Conservation (phyloP, 2,329 filamentous ascomycete genomes). For the Dissoconium aciculare region DNA sequence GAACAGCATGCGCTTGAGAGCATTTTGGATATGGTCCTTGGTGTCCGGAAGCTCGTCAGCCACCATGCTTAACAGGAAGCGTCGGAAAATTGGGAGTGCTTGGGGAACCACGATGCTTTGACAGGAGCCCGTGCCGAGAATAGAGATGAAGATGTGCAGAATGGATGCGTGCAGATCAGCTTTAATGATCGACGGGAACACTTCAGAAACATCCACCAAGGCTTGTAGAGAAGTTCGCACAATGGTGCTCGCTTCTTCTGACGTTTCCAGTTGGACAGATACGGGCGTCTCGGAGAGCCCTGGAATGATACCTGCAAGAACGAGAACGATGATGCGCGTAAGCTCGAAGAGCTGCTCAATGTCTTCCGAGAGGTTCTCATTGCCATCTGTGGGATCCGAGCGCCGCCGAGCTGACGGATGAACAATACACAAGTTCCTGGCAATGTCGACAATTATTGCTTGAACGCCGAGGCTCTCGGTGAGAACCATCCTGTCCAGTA, state of each 20-base stretch:
- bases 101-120: slow-evolving; percentile 82
- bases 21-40: slow-evolving; percentile 61
- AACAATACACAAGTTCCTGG: slow-evolving; percentile 72
- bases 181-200: slow-evolving; percentile 93
- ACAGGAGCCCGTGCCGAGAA: slow-evolving; percentile 72
- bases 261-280: slow-evolving; percentile 46
- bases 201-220: slow-evolving; percentile 83
- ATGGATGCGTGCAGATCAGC: slow-evolving; percentile 93
- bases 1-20: slow-evolving; percentile 64
- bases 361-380: slow-evolving; percentile 79
- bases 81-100: slow-evolving; percentile 77
- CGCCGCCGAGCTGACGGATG: slow-evolving; percentile 74
- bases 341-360: slow-evolving; percentile 97
- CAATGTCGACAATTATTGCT: slow-evolving; percentile 84
- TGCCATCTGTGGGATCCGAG: slow-evolving; percentile 26
- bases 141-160: slow-evolving; percentile 88
- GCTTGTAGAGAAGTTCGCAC: slow-evolving; percentile 70
- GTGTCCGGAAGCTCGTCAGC: slow-evolving; percentile 30
- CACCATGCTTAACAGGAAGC: slow-evolving; percentile 68
- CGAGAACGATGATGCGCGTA: slow-evolving; percentile 87
- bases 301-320: slow-evolving; percentile 74
- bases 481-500: slow-evolving; percentile 79
- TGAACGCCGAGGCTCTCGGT: slow-evolving; percentile 85
- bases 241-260: slow-evolving; percentile 71
- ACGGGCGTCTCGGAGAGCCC: slow-evolving; percentile 49